Evolutionary conservation across 2,329 filamentous ascomycete genomes (phyloP).

Genomic region (Cryphonectria radicalis): DNA sequence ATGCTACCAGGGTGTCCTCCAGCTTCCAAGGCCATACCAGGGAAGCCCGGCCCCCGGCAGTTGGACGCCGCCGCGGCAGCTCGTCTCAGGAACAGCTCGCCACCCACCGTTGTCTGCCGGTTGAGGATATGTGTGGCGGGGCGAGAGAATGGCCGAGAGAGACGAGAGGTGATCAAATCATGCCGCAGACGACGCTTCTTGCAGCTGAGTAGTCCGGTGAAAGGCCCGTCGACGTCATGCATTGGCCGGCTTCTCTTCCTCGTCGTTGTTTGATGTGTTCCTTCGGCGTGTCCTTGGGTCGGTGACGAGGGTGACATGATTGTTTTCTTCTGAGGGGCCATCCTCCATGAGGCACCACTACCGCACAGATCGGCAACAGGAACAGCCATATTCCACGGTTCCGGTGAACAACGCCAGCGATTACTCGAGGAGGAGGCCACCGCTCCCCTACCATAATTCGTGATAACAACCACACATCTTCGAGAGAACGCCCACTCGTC

Average conservation of each 20-base stretch:
- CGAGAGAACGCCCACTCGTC: background rate
- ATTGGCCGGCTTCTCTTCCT: constrained; percentile 56
- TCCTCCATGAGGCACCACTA: background rate
- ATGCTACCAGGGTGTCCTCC: constrained; percentile 13
- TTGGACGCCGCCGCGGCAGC: constrained; percentile 47
- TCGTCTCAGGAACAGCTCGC: constrained; percentile 54
- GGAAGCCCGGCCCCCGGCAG: constrained; percentile 27
- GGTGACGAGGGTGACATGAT: background rate
- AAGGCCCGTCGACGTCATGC: constrained; percentile 64
- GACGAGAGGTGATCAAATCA: constrained; percentile 68
- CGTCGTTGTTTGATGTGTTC: background rate
- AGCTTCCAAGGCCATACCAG: constrained; percentile 23
- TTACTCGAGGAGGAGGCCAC: constrained; percentile 5
- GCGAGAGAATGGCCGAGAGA: constrained; percentile 70
- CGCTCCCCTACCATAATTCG: constrained; percentile 4
- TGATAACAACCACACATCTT: constrained; percentile 4
- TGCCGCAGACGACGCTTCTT: constrained; percentile 72
- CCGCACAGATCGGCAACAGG: background rate
- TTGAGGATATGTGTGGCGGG: constrained; percentile 73
- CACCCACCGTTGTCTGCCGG: constrained; percentile 54
- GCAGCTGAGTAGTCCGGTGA: constrained; percentile 52
- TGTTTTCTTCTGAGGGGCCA: background rate
- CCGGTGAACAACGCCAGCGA: background rate
- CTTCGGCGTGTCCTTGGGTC: background rate
- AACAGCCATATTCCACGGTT: constrained; percentile 2